phyloP scores from a whole-genome alignment of 1,284 basidiomycete species.

The Peniophora sp. region DNA sequence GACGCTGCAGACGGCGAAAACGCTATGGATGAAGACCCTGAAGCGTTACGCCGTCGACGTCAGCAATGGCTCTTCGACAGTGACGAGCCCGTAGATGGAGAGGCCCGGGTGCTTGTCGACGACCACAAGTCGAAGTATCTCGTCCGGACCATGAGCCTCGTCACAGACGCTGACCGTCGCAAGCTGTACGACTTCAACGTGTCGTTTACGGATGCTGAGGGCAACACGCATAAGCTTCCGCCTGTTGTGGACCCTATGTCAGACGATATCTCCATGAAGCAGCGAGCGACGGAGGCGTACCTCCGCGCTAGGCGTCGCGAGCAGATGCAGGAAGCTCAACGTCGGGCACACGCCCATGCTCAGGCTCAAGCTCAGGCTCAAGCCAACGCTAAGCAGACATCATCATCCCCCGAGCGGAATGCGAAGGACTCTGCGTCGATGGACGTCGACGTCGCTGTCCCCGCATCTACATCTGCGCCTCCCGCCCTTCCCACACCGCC shows the following conservation, averaged over 20 bases:
- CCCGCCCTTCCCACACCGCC: no score
- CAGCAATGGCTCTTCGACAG: constrained; percentile 71
- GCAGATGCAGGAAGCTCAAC: background rate
- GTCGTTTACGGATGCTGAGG: background rate
- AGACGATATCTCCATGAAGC: background rate
- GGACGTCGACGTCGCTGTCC: no score
- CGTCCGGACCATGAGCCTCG: no score
- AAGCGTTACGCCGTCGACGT: constrained; percentile 31
- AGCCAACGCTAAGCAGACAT: background rate
- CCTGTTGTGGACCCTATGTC: background rate
- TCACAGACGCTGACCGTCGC: no score
- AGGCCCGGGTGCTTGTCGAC: constrained; percentile 59
- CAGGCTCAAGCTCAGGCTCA: background rate
- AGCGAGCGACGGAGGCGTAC: no score
- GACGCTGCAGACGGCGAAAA: background rate
- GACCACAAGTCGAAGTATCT: constrained; percentile 55
- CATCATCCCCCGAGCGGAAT: no score
- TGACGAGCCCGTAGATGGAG: constrained; percentile 57
- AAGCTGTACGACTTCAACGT: background rate
- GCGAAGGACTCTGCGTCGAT: no score
- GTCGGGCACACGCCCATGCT: background rate
- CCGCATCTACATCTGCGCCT: no score
- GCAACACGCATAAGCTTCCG: background rate
- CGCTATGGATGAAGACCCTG: constrained; percentile 23
- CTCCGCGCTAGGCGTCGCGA: no score